Evolutionary conservation across 192 early-diverging fungal genomes (phyloP), one percentile per base, ranked within the genome.

Genomic region (Rhizophagus sp.): DNA sequence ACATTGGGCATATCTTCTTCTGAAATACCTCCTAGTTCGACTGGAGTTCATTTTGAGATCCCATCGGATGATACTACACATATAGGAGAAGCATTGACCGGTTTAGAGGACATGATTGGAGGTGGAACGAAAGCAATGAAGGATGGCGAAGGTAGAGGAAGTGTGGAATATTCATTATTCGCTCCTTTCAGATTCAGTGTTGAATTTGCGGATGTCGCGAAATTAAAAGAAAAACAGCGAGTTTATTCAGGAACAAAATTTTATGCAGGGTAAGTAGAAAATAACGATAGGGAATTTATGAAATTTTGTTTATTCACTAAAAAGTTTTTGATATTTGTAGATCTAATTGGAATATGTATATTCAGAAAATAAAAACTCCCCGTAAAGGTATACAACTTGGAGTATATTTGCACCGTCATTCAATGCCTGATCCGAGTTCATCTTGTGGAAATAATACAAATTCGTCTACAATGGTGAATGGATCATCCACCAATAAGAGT

Each of bases 331-430:
- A 63, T 27, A 12, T 41, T 27, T 19, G 13, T 82, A 90, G 89
- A 25, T 90, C 89, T 41, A 81, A 83, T 74, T 90, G 89, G 89
- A 88, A 89, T 25, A 83, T 89, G 73, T 90, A 89, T 62, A 86
- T 90, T 27, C 85, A 88, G 82, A 89, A 89, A 57, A 70, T 87
- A 15, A 83, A 84, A 73, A 82, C 85, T 13, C 80, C 72, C 12
- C 81, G 84, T 3, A 81, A 84, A 70, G 86, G 84, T 10, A 62
- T 79, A 6, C 84, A 87, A 62, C 80, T 90, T 3, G 89, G 87
- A 0, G 87, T 89, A 5, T 85, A 90, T 73, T 78, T 90, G 15
- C 88, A 89, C 52, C 84, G 89, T 27, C 84, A 85, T 61, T 83
- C 86, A 22, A 71, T 83, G 22, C 84, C 72, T 39, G 72, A 75